Evolutionary conservation across 1,284 basidiomycete genomes (phyloP), one percentile per base, ranked within the genome.

Genomic region (Entoloma clypeatum): DNA sequence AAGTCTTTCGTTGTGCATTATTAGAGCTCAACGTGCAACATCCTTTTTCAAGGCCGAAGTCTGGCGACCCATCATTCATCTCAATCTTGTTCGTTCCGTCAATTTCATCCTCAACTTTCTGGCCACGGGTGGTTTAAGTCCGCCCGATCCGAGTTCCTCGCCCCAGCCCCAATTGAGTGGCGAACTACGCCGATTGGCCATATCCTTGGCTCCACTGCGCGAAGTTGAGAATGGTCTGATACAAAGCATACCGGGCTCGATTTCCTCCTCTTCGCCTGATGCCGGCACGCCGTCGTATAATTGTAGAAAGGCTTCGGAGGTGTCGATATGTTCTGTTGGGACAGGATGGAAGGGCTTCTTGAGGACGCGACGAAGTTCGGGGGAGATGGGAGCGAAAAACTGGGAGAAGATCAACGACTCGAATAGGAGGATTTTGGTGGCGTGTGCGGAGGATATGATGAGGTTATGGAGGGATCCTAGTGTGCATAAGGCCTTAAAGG

Each of bases 31-130:
- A 28, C 21, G 27, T 35, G 28, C 23, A 33, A 47, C 34, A 16
- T 32, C 33, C 36, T 16, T 10, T 34, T n/a, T n/a, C n/a, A n/a
- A 71, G 68, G 57, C 63, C 9, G 71, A 71, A 38, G 64, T 72
- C 31, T 82, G 79, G 78, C 69, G 76, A 18, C 71, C 77, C 3
- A 71, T 81, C 47, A 77, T 82, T 39, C 74, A 79, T 51, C 70
- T 81, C 50, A 81, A 81, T 55, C 73, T 81, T 43, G 70, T 78
- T 37, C 73, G 75, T 41, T 75, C 75, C 27, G 69, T 79, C 48
- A 78, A 75, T 54, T 73, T 74, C 54, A 66, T 81, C 34, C 63
- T 81, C 19, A 69, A 73, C 36, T 52, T 73, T 39, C 58, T 79
- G 11, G 51, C 57, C 16, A 53, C 56, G 14, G 45, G 16, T 22